phyloP scores from a whole-genome alignment of 495 filamentous ascomycete species.

The Penicillium canescens region DNA sequence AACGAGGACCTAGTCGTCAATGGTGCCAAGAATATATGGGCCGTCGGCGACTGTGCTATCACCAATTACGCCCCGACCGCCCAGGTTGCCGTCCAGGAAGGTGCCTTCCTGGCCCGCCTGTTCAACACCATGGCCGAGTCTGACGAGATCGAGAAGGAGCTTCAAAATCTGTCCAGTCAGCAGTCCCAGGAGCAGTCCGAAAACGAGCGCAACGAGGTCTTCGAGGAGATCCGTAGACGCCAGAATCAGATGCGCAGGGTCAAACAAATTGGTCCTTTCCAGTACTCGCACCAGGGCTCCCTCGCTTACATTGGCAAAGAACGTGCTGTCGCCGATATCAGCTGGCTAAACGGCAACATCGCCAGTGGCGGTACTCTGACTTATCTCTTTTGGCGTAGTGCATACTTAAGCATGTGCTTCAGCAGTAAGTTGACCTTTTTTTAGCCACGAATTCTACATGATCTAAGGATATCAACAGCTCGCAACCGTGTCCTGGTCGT shows the following conservation, averaged over 20 bases:
- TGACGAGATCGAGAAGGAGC: constrained; percentile 71
- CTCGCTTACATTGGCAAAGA: constrained; percentile 98
- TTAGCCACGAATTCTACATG: too few species aligned
- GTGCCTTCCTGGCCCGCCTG: constrained; percentile 88
- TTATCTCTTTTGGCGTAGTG: constrained; percentile 93
- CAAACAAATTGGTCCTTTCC: constrained; percentile 93
- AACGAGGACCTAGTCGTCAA: constrained; percentile 99
- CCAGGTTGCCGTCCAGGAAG: constrained; percentile 95
- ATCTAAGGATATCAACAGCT: too few species aligned
- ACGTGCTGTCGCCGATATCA: constrained; percentile 95
- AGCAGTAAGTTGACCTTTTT: constrained; percentile 70
- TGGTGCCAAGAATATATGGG: constrained; percentile 95
- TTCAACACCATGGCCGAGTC: constrained; percentile 98
- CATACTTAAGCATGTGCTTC: constrained; percentile 99
- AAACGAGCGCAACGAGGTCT: constrained; percentile 53
- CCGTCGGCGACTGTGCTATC: constrained; percentile 83
- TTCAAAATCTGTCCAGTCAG: constrained; percentile 59
- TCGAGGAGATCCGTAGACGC: constrained; percentile 74
- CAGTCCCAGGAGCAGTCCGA: constrained; percentile 64
- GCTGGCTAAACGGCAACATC: constrained; percentile 95
- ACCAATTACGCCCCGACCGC: constrained; percentile 98
- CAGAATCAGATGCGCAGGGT: constrained; percentile 84
- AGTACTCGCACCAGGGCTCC: constrained; percentile 96
- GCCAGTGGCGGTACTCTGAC: constrained; percentile 79
- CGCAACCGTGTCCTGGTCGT: constrained; percentile 91